Percentiles rank a stretch among this genome's conserved stretches.
These are phyloP conservation scores for Cladobotryum mycophilum DNA, from an alignment of 2,329 filamentous ascomycete genomes.

Conservation along the genomic window DNA sequence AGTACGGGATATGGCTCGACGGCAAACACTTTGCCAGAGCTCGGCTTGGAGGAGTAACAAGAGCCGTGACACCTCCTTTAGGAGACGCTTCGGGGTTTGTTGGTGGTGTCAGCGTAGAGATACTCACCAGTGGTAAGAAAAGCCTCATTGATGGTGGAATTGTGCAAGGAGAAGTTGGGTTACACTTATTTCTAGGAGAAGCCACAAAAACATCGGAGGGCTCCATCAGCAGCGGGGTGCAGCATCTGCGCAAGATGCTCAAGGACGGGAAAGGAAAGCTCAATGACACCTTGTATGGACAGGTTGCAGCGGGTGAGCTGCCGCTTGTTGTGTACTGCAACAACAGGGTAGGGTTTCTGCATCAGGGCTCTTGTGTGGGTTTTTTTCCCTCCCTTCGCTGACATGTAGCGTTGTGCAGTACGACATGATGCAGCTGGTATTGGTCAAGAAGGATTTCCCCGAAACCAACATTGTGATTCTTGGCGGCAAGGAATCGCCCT, in stretches of 20 bases:
- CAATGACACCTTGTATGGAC: constrained; percentile 29
- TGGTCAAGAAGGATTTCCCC: constrained; percentile 30
- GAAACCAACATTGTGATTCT: constrained; percentile 29
- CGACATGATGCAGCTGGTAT: constrained; percentile 35
- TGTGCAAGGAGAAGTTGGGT: constrained; percentile 35
- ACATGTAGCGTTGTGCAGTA: constrained; percentile 21
- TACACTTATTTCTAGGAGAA: constrained; percentile 32
- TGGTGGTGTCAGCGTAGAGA: constrained; percentile 27
- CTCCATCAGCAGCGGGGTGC: constrained; percentile 19
- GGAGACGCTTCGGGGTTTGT: constrained; percentile 23
- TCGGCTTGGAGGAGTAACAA: constrained; percentile 37
- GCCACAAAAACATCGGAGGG: constrained; percentile 22
- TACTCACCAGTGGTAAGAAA: constrained; percentile 10
- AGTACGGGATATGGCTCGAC: constrained; percentile 35
- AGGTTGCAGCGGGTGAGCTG: constrained; percentile 30
- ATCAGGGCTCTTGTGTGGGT: not conserved
- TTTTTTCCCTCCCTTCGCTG: not conserved
- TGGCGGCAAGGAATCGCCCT: constrained; percentile 34
- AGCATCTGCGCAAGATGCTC: constrained; percentile 32
- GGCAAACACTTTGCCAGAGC: constrained; percentile 36
- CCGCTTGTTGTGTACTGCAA: constrained; percentile 34
- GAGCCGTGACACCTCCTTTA: constrained; percentile 34
- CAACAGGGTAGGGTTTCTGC: constrained; percentile 26
- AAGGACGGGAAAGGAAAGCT: constrained; percentile 26
- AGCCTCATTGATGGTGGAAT: constrained; percentile 31